Base-by-base conservation (phyloP, 257 asterid species). In the Lantana camara region DNA sequence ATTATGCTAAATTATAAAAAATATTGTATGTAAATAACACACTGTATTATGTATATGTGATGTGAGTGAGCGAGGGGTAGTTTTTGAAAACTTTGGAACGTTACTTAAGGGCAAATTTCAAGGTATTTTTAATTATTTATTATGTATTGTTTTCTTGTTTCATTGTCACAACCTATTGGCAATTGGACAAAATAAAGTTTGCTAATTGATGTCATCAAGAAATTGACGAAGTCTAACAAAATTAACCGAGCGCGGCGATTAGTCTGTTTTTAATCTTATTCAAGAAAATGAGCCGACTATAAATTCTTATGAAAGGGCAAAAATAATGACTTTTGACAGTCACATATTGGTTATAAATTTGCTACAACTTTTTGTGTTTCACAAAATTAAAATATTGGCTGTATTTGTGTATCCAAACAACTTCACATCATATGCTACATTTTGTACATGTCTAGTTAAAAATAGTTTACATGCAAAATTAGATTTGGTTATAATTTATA, bases 301-400 rank as follows among this genome's bases (percentile, higher is more conserved):
- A 70, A 32, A 73, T 71, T 71, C 34, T 57, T 20, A 42, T 69
- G 79, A 72, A 77, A 62, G 73, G 86, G 71, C 77, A 72, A 68
- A 38, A 15, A 40, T 46, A 52, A 55, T 73, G 67, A 52, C 45
- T 59, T n/a, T n/a, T n/a, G n/a, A n/a, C n/a, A n/a, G n/a, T n/a
- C n/a, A n/a, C n/a, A n/a, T n/a, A n/a, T n/a, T n/a, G n/a, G n/a
- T n/a, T n/a, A n/a, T n/a, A n/a, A n/a, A n/a, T n/a, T n/a, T n/a
- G n/a, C n/a, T n/a, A n/a, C n/a, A n/a, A n/a, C n/a, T n/a, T n/a
- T n/a, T n/a, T n/a, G n/a, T n/a, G n/a, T n/a, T n/a, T n/a, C n/a
- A n/a, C n/a, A n/a, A n/a, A n/a, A n/a, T n/a, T n/a, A n/a, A n/a
- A n/a, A n/a, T n/a, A n/a, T n/a, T n/a, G n/a, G n/a, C n/a, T n/a